Percentiles rank a stretch among this genome's conserved stretches.
Conservation (phyloP, 495 filamentous ascomycete species). For the Trichoderma erinaceum region DNA sequence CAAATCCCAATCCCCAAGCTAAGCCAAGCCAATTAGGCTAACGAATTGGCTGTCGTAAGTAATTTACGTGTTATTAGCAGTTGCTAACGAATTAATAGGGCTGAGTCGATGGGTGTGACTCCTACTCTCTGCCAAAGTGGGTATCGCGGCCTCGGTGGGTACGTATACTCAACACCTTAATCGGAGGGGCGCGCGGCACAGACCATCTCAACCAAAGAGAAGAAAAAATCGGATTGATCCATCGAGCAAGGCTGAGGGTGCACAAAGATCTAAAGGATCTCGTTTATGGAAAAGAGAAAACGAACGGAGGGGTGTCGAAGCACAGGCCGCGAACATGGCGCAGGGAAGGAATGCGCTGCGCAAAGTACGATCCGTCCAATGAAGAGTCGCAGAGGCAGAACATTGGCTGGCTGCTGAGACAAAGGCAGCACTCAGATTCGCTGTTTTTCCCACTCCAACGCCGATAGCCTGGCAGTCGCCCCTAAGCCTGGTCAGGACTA, state of each 20-base stretch:
- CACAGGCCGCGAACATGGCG: too few species aligned
- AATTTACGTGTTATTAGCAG: too few species aligned
- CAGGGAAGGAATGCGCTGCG: too few species aligned
- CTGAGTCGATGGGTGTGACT: slow-evolving; percentile 7
- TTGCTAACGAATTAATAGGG: background rate
- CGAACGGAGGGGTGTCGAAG: too few species aligned
- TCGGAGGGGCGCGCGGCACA: background rate
- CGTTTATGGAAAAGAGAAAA: too few species aligned
- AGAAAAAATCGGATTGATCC: background rate
- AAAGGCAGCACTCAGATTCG: too few species aligned
- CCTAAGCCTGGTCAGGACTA: too few species aligned
- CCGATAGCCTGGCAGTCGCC: too few species aligned
- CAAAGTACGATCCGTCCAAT: too few species aligned
- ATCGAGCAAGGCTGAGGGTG: background rate
- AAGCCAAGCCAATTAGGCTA: background rate
- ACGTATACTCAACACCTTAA: slow-evolving; percentile 6
- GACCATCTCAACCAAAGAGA: background rate
- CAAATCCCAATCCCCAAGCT: background rate
- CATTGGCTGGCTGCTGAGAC: too few species aligned
- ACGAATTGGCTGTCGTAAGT: background rate
- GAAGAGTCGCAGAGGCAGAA: too few species aligned
- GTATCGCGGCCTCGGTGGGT: slow-evolving; percentile 3
- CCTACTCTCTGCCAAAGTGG: background rate
- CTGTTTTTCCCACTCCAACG: too few species aligned
- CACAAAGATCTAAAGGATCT: background rate